Evolutionary conservation across 495 filamentous ascomycete genomes (phyloP), one percentile per base, ranked within the genome.

Genomic region (Penicillium chermesinum): DNA sequence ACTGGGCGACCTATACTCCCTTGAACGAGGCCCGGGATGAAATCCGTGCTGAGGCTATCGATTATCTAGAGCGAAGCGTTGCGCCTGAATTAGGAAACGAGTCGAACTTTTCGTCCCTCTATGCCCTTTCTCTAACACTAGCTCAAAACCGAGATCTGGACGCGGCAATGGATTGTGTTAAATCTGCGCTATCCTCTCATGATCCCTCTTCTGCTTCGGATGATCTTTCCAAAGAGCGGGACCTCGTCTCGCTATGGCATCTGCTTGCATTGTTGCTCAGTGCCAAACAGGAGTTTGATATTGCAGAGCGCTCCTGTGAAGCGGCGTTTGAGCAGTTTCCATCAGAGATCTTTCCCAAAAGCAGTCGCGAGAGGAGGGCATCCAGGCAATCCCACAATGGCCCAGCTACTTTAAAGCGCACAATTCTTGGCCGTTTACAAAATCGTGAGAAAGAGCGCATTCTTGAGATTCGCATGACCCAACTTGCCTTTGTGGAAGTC

Each of bases 401-500:
- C 25, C 25, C 32, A 9, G 18, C 19, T 20, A 36, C 18, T 13
- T n/a, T 54, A 15, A 61, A 61, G 45, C 70, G 66, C 38, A 81
- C 80, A 5, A 56, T 87, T 16, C 79, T 91, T 8, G 82, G 86
- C 49, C 80, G 83, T 46, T 82, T 95, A 74, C 81, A 84, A 41
- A 76, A 78, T 46, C 80, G 81, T 32, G 89, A 95, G 58, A 91
- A 86, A 56, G 86, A 88, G 57, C 74, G 77, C 15, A 85, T 96
- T 19, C 64, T 98, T 17, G 86, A 96, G 63, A 78, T 95, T 22
- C 94, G 91, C 59, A 96, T 98, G 81, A 96, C 90, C 7, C 89
- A 96, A 55, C 74, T 98, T 49, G 77, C 87, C 3, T 79, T 98
- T 32, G 59, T 89, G 9, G 93, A 97, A 65, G 71, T 90, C 9